phyloP scores from a whole-genome alignment of 208 protist genomes.

The Trypanosoma theileri region DNA sequence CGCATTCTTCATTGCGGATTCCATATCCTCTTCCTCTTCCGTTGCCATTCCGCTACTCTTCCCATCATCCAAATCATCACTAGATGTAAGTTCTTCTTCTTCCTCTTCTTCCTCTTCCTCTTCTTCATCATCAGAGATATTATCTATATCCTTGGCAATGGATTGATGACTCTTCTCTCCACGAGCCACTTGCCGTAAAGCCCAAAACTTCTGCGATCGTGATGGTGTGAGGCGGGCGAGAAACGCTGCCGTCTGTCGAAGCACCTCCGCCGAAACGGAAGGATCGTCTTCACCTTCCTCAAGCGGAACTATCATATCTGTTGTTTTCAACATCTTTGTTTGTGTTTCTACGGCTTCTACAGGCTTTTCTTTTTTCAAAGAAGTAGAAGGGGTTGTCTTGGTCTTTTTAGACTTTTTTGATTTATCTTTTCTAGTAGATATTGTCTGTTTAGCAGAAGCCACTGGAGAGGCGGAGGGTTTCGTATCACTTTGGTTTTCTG shows the following conservation, averaged over 20 bases:
- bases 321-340: neutral
- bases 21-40: neutral
- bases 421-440: too few relatives aligned
- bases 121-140: too few relatives aligned
- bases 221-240: conserved; percentile 39
- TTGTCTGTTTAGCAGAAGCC: too few relatives aligned
- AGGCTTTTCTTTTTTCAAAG: neutral
- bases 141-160: conserved; percentile 2
- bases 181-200: conserved; percentile 55
- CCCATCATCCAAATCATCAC: neutral
- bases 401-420: too few relatives aligned
- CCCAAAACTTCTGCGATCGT: conserved; percentile 59
- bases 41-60: neutral
- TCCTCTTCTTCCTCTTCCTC: conserved; percentile 22
- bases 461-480: neutral
- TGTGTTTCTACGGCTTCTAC: neutral
- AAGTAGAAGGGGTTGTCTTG: too few relatives aligned
- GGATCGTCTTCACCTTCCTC: conserved; percentile 57
- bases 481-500: neutral
- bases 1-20: neutral
- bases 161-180: conserved; percentile 25
- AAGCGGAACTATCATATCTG: conserved; percentile 4
- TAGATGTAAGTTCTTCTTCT: conserved; percentile 17
- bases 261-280: conserved; percentile 48
- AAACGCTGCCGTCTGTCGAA: conserved; percentile 49